Base-by-base conservation (phyloP, 306 rosid species). In the Castanea mollissima region DNA sequence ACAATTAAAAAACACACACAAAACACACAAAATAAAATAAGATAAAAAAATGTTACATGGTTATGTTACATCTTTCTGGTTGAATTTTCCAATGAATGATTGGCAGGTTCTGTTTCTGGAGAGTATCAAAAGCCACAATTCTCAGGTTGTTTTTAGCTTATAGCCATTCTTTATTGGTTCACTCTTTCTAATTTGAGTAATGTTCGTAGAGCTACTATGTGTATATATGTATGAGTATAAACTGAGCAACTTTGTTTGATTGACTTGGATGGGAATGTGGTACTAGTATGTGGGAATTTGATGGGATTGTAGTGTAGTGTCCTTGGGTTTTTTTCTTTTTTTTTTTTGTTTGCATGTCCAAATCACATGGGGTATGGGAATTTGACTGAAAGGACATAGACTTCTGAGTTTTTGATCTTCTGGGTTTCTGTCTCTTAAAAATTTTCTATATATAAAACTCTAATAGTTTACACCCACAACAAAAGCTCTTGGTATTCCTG, bases 331-430 rank as follows among this genome's bases (percentile, higher is more conserved):
- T 38, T 38, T 38, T 8, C 3, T 3, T 56, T 78, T 67, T 75
- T 70, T 74, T 72, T 80, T 84, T 74, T 79, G 83, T 87, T 88
- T 87, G 83, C 82, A 82, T 83, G 92, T 92, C 97, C 83, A 85
- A 82, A 80, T 89, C 93, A 89, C 76, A 69, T 88, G 90, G 92
- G 91, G 87, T 77, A 92, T 55, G 67, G 85, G 85, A 89, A 87
- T 92, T 90, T 87, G 91, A 88, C 89, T 78, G 92, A 94, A 80
- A 88, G 87, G 97, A 90, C 92, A 86, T 59, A 83, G 79, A 79
- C 81, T 82, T 82, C 77, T 82, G 86, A 77, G 85, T 76, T 77
- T 80, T 87, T 74, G 87, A 88, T 88, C 85, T 87, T 80, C 87
- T 88, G 85, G 59, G 83, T 84, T 92, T 91, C 83, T 87, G 84